These are phyloP conservation scores for Pseudonitzschia multiseries DNA, from an alignment of 108 stramenopile genomes.

Conservation along the genomic window DNA sequence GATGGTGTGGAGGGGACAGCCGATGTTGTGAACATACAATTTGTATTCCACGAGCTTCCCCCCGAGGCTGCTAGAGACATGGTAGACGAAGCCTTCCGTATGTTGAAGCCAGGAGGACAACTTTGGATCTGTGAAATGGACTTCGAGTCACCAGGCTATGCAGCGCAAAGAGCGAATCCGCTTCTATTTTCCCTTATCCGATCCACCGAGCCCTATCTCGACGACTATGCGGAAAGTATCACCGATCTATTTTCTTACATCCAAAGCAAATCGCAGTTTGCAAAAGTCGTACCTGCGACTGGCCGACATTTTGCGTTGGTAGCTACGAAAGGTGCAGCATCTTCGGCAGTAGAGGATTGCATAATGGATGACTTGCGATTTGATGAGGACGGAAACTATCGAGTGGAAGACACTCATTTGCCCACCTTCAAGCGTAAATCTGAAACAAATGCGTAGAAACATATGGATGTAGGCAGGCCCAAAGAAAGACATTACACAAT, in stretches of 20 bases:
- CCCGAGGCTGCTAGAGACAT: slow-evolving; percentile 41
- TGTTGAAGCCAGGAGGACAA: slow-evolving; percentile 65
- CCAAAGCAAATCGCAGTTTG: slow-evolving; percentile 29
- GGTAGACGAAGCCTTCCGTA: slow-evolving; percentile 60
- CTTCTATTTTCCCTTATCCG: slow-evolving; percentile 69
- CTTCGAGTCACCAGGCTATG: slow-evolving; percentile 79
- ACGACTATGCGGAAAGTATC: slow-evolving; percentile 78
- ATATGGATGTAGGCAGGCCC: too few species aligned
- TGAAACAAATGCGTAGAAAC: slow-evolving; percentile 9
- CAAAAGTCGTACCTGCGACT: slow-evolving; percentile 62
- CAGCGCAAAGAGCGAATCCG: slow-evolving; percentile 73
- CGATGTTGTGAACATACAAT: slow-evolving; percentile 67
- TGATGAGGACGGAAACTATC: slow-evolving; percentile 58
- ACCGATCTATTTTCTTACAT: slow-evolving; percentile 28
- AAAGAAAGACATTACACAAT: background rate
- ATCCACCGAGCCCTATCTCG: slow-evolving; percentile 80
- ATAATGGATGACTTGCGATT: slow-evolving; percentile 61
- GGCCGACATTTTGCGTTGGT: slow-evolving; percentile 82
- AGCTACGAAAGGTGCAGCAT: slow-evolving; percentile 53
- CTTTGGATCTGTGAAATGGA: slow-evolving; percentile 86
- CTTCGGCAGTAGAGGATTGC: background rate
- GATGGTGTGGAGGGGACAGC: slow-evolving; percentile 11
- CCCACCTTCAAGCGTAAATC: slow-evolving; percentile 62
- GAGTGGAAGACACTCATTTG: slow-evolving; percentile 76
- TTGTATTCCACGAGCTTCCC: slow-evolving; percentile 79